Conservation (phyloP, 805 yeast genomes). For the Grigorovia yakushimaensis region DNA sequence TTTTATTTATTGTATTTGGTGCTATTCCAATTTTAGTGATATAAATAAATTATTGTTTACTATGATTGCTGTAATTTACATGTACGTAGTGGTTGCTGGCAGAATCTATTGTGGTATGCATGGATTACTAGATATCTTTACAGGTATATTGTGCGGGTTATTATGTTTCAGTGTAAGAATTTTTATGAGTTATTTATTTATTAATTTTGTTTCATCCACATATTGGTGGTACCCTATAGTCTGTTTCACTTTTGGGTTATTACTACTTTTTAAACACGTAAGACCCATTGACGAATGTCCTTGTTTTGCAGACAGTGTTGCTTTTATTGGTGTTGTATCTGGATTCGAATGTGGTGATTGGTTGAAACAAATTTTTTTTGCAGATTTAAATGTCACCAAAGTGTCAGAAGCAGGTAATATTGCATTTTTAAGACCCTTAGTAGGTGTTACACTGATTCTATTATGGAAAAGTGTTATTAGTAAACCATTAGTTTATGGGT, state of each 20-base stretch:
- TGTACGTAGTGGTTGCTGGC: conserved; percentile 61
- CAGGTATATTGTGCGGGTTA: conserved; percentile 60
- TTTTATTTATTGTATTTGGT: conserved; percentile 24
- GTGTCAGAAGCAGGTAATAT: conserved; percentile 23
- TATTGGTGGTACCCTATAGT: conserved; percentile 29
- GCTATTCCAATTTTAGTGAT: not conserved
- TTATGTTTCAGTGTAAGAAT: conserved; percentile 39
- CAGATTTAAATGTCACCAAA: conserved; percentile 4
- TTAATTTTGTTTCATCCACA: conserved; percentile 16
- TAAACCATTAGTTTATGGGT: conserved; percentile 51
- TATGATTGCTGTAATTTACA: conserved; percentile 36
- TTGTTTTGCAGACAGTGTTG: conserved; percentile 90
- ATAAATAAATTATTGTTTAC: conserved; percentile 6
- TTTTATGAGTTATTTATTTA: conserved; percentile 37
- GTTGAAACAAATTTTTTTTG: conserved; percentile 27
- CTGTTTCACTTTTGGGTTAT: conserved; percentile 34
- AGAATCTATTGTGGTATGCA: conserved; percentile 97
- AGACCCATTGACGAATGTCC: conserved; percentile 94
- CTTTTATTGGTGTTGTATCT: conserved; percentile 78
- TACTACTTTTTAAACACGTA: conserved; percentile 59
- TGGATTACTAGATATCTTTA: conserved; percentile 67
- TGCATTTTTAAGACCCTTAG: conserved; percentile 39
- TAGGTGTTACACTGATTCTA: conserved; percentile 57
- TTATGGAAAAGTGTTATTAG: conserved; percentile 61
- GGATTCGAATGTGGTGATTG: conserved; percentile 67